Base-by-base conservation (phyloP, 2,329 filamentous ascomycete genomes). In the Cladosporium austrohemisphaericum region DNA sequence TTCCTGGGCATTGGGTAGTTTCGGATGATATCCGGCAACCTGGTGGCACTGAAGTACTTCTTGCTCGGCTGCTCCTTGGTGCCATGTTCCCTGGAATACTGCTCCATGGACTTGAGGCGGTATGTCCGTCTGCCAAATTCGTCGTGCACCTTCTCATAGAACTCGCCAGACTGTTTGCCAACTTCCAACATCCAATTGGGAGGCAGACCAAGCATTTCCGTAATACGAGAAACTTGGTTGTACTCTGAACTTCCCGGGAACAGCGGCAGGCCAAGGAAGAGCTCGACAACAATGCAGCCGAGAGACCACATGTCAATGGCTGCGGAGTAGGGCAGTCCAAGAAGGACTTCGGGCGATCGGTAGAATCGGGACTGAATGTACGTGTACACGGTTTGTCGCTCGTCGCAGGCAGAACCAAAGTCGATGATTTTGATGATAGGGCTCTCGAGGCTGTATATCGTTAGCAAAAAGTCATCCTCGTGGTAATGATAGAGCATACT, bases 381-480 rank as follows among this genome's bases (percentile, higher is more conserved):
- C 5, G 93, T 98, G 69, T 98, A 98, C 22, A 98, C 93, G 0
- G 93, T 98, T 68, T 98, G 93, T 43, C 93, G 84, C 71, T 98
- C 93, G 68, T 98, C 93, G 68, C 93, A 98, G 11, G 93, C 93
- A 29, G 93, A 98, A 35, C 93, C 93, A 65, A 98, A 98, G 76
- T 98, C 93, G 67, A 98, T 98, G 63, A 98, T 96, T 70, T 98
- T 98, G 78, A 98, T 98, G 59, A 98, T 97, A 3, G 93, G 93
- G 62, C 92, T 97, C 68, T 98, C 93, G 33, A 98, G 82, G 66
- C 81, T 84, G 55, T 26, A 26, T 46, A 2, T 22, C 50, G 38
- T 52, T 46, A 52, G 46, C 14, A 23, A 31, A 18, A 58, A 43
- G 18, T 22, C 3, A 26, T 22, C 4, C 10, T 22, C 26, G 3